Evolutionary conservation across 2,329 filamentous ascomycete genomes (phyloP).

Genomic region (Fusarium tupiense): DNA sequence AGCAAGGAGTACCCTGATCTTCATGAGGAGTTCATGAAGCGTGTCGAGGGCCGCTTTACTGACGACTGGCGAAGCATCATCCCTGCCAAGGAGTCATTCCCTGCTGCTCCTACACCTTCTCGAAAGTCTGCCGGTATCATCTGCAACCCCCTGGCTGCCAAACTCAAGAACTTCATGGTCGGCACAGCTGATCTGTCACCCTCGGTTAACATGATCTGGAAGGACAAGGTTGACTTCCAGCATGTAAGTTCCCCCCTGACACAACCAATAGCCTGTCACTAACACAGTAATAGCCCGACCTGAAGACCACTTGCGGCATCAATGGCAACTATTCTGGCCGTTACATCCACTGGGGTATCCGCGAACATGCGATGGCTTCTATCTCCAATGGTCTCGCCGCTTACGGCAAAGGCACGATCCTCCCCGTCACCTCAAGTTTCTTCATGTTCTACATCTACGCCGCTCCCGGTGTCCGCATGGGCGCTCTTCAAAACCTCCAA

Average conservation of each 20-base stretch:
- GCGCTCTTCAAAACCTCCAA: constrained; percentile 64
- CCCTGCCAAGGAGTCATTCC: constrained; percentile 55
- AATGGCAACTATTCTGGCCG: constrained; percentile 65
- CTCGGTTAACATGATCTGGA: constrained; percentile 66
- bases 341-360: constrained; percentile 69
- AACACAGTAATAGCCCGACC: constrained; percentile 44
- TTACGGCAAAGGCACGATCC: constrained; percentile 62
- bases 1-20: constrained; percentile 59
- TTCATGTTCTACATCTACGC: constrained; percentile 72
- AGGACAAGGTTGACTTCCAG: constrained; percentile 61
- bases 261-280: background rate
- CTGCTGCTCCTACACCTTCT: constrained; percentile 58
- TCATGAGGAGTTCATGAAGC: constrained; percentile 57
- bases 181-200: constrained; percentile 64
- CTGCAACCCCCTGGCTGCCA: constrained; percentile 61
- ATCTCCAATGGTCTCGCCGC: constrained; percentile 69
- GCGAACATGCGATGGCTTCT: constrained; percentile 69
- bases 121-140: constrained; percentile 59
- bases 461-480: constrained; percentile 69
- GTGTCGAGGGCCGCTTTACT: constrained; percentile 59
- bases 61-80: constrained; percentile 60
- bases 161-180: constrained; percentile 60
- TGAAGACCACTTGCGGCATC: constrained; percentile 56
- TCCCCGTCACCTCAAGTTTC: constrained; percentile 68
- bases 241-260: constrained; percentile 41